These are phyloP conservation scores for Chalciporus chontae DNA, from an alignment of 768 basidiomycete genomes.

Conservation along the genomic window DNA sequence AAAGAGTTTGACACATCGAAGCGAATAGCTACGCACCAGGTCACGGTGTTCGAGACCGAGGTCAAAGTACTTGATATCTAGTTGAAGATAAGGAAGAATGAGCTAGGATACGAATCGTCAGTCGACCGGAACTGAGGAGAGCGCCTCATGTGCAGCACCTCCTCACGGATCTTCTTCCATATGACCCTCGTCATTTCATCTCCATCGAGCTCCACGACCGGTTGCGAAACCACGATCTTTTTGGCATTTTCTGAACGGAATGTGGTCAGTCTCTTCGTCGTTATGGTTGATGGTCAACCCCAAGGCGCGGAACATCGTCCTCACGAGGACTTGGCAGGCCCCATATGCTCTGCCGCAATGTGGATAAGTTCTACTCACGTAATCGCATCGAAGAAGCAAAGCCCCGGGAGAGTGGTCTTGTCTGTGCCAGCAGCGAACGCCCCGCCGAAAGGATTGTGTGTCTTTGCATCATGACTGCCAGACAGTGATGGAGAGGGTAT, in stretches of 20 bases:
- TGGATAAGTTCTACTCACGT: constrained; percentile 21
- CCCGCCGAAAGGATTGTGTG: constrained; percentile 23
- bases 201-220: constrained; percentile 92
- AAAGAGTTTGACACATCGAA: not conserved
- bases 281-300: no score
- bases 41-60: constrained; percentile 94
- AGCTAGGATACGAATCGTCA: constrained; percentile 53
- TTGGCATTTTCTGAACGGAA: constrained; percentile 21
- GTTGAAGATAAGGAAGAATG: constrained; percentile 89
- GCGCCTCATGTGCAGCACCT: not conserved
- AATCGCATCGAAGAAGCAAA: constrained; percentile 28
- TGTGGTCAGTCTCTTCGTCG: constrained; percentile 7
- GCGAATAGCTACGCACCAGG: constrained; percentile 44
- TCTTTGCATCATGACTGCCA: constrained; percentile 16
- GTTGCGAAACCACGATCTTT: constrained; percentile 82
- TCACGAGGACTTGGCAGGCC: no score
- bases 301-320: no score
- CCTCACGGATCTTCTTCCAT: constrained; percentile 83
- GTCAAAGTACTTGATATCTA: constrained; percentile 98
- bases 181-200: constrained; percentile 99
- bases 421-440: constrained; percentile 23
- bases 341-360: not conserved
- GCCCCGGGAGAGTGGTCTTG: constrained; percentile 21
- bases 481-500: constrained; percentile 13
- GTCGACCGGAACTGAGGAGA: not conserved